These are phyloP conservation scores for Emmonsia crescens DNA, from an alignment of 2,329 filamentous ascomycete species.

Conservation along the genomic window DNA sequence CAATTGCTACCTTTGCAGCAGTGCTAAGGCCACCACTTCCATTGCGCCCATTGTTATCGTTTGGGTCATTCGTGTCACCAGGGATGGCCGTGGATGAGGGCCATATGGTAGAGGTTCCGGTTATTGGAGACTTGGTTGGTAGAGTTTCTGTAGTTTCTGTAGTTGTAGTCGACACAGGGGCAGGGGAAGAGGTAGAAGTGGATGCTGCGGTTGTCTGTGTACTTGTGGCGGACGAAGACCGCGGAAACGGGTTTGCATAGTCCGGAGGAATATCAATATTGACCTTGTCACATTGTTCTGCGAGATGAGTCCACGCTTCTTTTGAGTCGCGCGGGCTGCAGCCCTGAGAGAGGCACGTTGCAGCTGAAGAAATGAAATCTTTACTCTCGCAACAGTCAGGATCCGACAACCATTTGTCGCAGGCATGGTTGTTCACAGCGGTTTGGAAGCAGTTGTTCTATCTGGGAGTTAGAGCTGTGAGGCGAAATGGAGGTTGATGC, in stretches of 20 bases:
- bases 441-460: background rate
- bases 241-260: background rate
- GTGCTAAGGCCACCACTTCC: background rate
- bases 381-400: background rate
- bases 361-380: background rate
- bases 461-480: background rate
- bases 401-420: background rate
- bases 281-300: background rate
- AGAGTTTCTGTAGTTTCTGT: background rate
- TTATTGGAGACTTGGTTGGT: background rate
- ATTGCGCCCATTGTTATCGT: background rate
- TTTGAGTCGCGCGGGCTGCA: background rate
- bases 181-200: background rate
- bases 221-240: background rate
- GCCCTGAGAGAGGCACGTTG: background rate
- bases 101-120: background rate
- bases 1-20: background rate
- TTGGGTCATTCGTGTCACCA: background rate
- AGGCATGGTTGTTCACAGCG: background rate
- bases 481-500: background rate
- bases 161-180: background rate
- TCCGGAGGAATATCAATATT: background rate
- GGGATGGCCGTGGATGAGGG: too few species aligned
- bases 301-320: background rate
- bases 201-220: background rate